Evolutionary conservation across 225 moss, liverwort and hornwort genomes (phyloP), one percentile per base, ranked within the genome.

Genomic region (Thuidium tamariscinum): DNA sequence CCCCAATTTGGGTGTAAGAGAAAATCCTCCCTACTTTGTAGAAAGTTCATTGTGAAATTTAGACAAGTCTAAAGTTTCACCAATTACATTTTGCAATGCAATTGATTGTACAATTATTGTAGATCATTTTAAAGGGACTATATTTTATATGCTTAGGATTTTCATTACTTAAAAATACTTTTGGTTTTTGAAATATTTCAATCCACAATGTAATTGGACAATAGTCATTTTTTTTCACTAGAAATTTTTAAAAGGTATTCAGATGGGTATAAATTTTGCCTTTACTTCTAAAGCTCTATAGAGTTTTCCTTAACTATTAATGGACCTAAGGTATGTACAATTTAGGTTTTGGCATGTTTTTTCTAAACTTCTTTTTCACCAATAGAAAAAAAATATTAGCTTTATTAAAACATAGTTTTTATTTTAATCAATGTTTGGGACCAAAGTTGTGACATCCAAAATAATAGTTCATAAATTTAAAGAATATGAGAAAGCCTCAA

Each of bases 371-470:
- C 4, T 16, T 22, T 25, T 69, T 41, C 12, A n/a, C n/a, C 7
- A 37, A 13, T 37, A 11, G 22, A 0, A 0, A 67, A 67, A 67
- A 22, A 22, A 7, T 2, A 37, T 12, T 37, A 37, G 22, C 11
- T 22, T 7, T 13, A 22, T 1, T 68, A 0, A 37, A 68, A 4
- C 13, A 19, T 23, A 68, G 17, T 17, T 64, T 34, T 64, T 17
- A 2, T 34, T 64, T 34, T 2, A 64, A 64, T 64, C 0, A 1
- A 1, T 64, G 0, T 3, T 0, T 30, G 4, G 18, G 17, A 64
- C 15, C 4, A 16, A 62, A 26, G 4, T 16, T 62, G 62, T 16
- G 4, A 16, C 4, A 32, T 4, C 8, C 4, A 3, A 14, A 62
- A 4, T 9, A 34, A 34, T 32, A 34, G 5, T 64, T 34, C 2